Evolutionary conservation across 2,329 filamentous ascomycete genomes (phyloP).

Genomic region (Colletotrichum lindemuthianum): DNA sequence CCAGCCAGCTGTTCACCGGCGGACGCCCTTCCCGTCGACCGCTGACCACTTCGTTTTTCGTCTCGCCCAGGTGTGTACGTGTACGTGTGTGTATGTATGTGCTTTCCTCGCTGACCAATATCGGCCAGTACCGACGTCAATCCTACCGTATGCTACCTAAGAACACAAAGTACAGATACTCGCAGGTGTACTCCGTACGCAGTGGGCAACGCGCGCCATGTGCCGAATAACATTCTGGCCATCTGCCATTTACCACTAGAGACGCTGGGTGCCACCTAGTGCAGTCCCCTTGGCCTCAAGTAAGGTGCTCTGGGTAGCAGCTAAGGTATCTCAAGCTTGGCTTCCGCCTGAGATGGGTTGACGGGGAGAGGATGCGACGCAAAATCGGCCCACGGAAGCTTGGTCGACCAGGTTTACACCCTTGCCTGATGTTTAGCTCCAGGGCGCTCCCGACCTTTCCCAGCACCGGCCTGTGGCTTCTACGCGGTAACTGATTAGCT

Average conservation of each 20-base stretch:
- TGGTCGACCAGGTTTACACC: conserved; percentile 15
- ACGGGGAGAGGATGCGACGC: conserved; percentile 33
- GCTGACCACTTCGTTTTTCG: background rate
- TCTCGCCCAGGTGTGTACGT: background rate
- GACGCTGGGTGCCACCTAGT: conserved; percentile 23
- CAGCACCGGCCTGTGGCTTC: background rate
- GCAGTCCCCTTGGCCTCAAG: conserved; percentile 25
- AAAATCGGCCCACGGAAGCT: conserved; percentile 31
- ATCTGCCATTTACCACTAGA: background rate
- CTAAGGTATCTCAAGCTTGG: conserved; percentile 32
- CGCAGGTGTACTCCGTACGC: too few relatives aligned
- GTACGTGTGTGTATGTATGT: background rate
- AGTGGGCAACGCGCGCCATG: background rate
- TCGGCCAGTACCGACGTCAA: conserved; percentile 26
- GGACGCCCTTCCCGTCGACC: conserved; percentile 18
- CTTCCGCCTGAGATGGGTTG: conserved; percentile 34
- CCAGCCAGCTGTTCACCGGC: conserved; percentile 31
- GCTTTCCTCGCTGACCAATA: conserved; percentile 23
- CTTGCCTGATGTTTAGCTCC: conserved; percentile 14
- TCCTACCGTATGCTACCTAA: conserved; percentile 16
- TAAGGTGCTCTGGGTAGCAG: conserved; percentile 33
- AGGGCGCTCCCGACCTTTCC: conserved; percentile 20
- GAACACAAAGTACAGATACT: too few relatives aligned
- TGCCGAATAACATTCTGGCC: conserved; percentile 12
- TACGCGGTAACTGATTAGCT: too few relatives aligned